Percentiles rank a stretch among this genome's conserved stretches.
Conservation (phyloP, 176 grass and related monocot genomes). For the Juncus effusus region DNA sequence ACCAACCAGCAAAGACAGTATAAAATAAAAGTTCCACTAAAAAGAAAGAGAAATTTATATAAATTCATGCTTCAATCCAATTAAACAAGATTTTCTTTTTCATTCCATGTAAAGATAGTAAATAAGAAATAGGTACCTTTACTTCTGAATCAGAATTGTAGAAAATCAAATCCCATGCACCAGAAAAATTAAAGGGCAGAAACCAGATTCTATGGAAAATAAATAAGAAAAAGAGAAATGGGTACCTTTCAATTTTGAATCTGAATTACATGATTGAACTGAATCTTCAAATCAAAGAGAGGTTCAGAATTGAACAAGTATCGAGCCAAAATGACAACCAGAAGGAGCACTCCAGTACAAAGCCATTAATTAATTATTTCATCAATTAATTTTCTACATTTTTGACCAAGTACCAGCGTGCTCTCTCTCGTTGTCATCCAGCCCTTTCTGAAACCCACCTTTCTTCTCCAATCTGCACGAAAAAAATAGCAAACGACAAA, state of each 20-base stretch:
- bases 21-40: too few relatives aligned
- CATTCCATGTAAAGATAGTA: too few relatives aligned
- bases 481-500: neutral
- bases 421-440: conserved; percentile 35
- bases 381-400: neutral
- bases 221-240: neutral
- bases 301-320: neutral
- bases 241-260: conserved; percentile 14
- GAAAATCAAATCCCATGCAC: too few relatives aligned
- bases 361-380: neutral
- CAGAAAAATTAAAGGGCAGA: too few relatives aligned
- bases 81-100: too few relatives aligned
- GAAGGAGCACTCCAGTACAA: conserved; percentile 33
- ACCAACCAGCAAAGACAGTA: too few relatives aligned
- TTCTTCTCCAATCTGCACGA: neutral
- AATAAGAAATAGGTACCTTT: too few relatives aligned
- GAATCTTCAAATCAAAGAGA: conserved; percentile 6
- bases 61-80: too few relatives aligned
- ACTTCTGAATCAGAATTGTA: too few relatives aligned
- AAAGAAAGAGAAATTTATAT: too few relatives aligned
- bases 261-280: neutral
- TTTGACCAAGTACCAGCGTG: conserved; percentile 32
- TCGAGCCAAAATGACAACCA: conserved; percentile 21
- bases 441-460: neutral
- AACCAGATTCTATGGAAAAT: too few relatives aligned